A percentile compares a stretch with the other conserved stretches of the same genome.
phyloP scores from a whole-genome alignment of 2,329 filamentous ascomycete genomes.

The Colletotrichum somersetense region DNA sequence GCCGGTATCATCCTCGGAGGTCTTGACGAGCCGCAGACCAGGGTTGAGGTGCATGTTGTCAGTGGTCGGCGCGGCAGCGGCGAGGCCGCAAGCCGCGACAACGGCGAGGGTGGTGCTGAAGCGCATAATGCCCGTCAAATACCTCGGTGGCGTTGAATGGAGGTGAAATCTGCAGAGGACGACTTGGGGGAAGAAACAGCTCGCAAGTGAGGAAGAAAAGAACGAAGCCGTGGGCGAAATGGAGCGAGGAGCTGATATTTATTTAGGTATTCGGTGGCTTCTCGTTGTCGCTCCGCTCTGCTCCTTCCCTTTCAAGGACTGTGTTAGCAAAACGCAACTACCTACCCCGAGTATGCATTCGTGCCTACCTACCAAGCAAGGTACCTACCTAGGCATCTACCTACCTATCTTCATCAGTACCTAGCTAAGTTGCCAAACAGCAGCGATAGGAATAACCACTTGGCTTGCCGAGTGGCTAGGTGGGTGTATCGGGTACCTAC shows the following conservation, averaged over 20 bases:
- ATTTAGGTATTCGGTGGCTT: neutral
- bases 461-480: too few species aligned
- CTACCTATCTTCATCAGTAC: too few species aligned
- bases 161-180: constrained; percentile 1
- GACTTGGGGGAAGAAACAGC: neutral
- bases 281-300: neutral
- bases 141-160: neutral
- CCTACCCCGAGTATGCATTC: too few species aligned
- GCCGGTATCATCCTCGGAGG: constrained; percentile 53
- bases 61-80: constrained; percentile 32
- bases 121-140: constrained; percentile 33
- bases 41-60: constrained; percentile 25
- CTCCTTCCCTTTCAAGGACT: constrained; percentile 1
- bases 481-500: neutral
- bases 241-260: constrained; percentile 1
- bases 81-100: constrained; percentile 40
- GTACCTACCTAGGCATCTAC: too few species aligned
- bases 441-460: too few species aligned
- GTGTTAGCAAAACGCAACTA: too few species aligned
- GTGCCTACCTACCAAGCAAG: too few species aligned
- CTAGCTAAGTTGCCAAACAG: too few species aligned
- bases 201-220: constrained; percentile 8
- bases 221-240: neutral
- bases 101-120: constrained; percentile 36
- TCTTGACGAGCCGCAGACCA: constrained; percentile 54